These are phyloP conservation scores for Nicotiana obtusifolia DNA, from an alignment of 257 asterid species.

Conservation along the genomic window DNA sequence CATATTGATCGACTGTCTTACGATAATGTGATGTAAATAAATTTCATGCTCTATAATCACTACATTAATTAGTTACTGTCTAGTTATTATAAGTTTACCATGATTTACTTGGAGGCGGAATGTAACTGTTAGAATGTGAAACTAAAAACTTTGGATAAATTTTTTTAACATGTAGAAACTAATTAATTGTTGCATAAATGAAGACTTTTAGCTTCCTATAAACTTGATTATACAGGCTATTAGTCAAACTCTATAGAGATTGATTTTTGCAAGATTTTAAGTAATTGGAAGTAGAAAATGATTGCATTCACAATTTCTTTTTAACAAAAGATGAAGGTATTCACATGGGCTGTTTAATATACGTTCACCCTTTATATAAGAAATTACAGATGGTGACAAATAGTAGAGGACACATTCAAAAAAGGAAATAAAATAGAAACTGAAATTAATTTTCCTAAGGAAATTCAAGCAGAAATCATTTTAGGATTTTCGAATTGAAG, in stretches of 20 bases:
- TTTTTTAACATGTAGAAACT: too few relatives aligned
- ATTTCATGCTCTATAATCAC: not conserved
- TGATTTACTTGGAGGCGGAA: not conserved
- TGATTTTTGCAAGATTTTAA: not conserved
- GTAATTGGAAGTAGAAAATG: not conserved
- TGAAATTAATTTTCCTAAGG: not conserved
- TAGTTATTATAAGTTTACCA: not conserved
- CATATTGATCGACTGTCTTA: not conserved
- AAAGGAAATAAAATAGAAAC: not conserved
- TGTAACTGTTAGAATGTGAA: too few relatives aligned
- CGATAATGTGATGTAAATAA: not conserved
- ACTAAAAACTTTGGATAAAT: too few relatives aligned
- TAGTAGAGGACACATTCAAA: not conserved
- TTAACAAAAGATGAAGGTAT: not conserved
- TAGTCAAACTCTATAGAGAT: not conserved
- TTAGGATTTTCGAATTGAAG: constrained; percentile 30
- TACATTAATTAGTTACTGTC: not conserved
- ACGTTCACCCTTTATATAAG: not conserved
- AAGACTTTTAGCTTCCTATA: not conserved
- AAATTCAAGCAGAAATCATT: constrained; percentile 34
- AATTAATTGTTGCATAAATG: too few relatives aligned
- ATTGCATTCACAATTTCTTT: not conserved
- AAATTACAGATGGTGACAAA: not conserved
- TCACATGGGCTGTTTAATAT: not conserved
- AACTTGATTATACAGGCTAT: not conserved